Conservation (phyloP, 352 stramenopile species). For the Globisporangium apiculatum region DNA sequence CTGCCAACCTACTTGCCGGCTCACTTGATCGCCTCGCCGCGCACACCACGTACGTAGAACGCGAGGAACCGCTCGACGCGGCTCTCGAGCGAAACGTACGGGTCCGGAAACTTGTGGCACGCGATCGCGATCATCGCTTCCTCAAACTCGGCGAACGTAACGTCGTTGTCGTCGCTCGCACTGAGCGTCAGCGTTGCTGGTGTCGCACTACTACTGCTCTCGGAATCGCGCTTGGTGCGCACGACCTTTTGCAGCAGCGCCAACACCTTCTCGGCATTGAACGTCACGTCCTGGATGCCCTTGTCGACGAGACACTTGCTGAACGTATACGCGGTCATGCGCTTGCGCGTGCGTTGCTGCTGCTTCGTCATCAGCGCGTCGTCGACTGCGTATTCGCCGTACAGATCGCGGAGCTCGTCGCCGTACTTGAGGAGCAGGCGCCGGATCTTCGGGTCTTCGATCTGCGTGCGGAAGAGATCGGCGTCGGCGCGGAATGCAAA, state of each 20-base stretch:
- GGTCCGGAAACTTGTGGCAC: constrained; percentile 74
- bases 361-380: constrained; percentile 25
- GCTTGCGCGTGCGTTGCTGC: constrained; percentile 9
- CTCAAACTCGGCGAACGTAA: constrained; percentile 60
- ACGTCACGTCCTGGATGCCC: constrained; percentile 47
- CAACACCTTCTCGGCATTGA: constrained; percentile 54
- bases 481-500: constrained; percentile 68
- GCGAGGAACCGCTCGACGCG: constrained; percentile 70
- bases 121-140: constrained; percentile 61
- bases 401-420: constrained; percentile 52
- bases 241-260: constrained; percentile 51
- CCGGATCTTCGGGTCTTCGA: constrained; percentile 62
- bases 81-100: constrained; percentile 71
- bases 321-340: constrained; percentile 55
- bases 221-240: constrained; percentile 22
- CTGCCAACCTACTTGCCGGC: background rate
- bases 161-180: constrained; percentile 23
- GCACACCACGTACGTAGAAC: constrained; percentile 38
- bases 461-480: constrained; percentile 66
- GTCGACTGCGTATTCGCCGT: constrained; percentile 46
- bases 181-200: constrained; percentile 1
- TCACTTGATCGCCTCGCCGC: constrained; percentile 1
- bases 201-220: constrained; percentile 6
- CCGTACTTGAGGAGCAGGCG: constrained; percentile 52
- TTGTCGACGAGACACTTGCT: constrained; percentile 56